Evolutionary conservation across 1,139 yeast genomes (phyloP), one percentile per base, ranked within the genome.

Genomic region (Diutina mesorugosa): DNA sequence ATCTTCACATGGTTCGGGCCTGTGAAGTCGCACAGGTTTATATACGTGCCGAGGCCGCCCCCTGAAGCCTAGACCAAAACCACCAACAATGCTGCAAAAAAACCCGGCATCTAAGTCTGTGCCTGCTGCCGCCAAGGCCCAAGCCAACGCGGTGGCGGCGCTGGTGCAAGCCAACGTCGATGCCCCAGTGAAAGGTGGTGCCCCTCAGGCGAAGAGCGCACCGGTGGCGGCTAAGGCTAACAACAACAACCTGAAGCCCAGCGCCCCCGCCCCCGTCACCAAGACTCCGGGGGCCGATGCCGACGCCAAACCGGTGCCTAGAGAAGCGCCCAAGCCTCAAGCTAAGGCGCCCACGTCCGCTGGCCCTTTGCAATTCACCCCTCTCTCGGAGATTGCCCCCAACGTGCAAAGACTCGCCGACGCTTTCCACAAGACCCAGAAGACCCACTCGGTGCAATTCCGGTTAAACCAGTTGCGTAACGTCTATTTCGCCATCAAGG

Each of bases 401-500:
- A 48, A 48, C n/a, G 51, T 48, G 38, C 51, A 48, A 29, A 6
- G 51, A 6, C 38, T 48, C 10, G 51, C 51, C 21, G 51, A 48
- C 16, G 29, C 51, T 12, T 48, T 48, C 38, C 51, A 48, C 51
- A 48, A 28, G 38, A 48, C 35, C 12, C 28, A 48, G 14, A 81
- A 79, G 63, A 72, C 85, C 6, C 78, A 76, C 57, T 76, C 84
- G 45, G 61, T 88, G 52, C 83, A 81, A 60, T 78, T 66, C 64
- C 75, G 96, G 54, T 72, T 83, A 60, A 74, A 80, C 60, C 87
- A 82, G 64, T 77, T 90, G 63, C 79, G 93, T 61, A 83, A 83
- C 65, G 66, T 90, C 35, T 88, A 83, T 69, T 85, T 77, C 65
- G 85, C 83, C 2, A 58, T 90, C 45, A 73, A 76, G 59, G 93